Evolutionary conservation across 2,329 filamentous ascomycete species (phyloP).

Genomic region (Paracamarosporium sp.): DNA sequence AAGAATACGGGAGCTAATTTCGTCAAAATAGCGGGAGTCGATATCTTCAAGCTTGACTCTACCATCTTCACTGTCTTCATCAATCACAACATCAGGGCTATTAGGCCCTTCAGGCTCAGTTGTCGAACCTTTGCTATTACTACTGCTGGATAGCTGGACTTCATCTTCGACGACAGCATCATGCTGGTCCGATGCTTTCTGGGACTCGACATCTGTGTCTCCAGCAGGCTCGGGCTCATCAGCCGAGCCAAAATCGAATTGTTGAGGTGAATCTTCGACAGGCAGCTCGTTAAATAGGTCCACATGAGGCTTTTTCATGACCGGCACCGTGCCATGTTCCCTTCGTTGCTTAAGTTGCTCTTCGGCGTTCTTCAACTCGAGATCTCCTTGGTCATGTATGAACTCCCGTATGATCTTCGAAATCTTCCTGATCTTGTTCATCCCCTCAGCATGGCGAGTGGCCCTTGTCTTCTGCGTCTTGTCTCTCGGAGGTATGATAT

Average conservation of each 20-base stretch:
- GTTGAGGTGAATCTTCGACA: background rate
- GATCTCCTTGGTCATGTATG: slow-evolving; percentile 13
- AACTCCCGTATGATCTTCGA: slow-evolving; percentile 16
- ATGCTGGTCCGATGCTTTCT: background rate
- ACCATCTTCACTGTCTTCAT: background rate
- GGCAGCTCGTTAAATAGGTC: background rate
- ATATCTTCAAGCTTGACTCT: background rate
- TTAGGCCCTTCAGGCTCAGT: background rate
- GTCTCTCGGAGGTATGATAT: slow-evolving; percentile 10
- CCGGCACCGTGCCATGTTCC: background rate
- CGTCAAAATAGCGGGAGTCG: too few relatives aligned
- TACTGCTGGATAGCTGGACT: background rate
- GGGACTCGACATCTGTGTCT: background rate
- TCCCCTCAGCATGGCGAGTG: slow-evolving; percentile 6
- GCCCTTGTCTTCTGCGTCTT: slow-evolving; percentile 9
- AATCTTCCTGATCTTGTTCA: slow-evolving; percentile 17
- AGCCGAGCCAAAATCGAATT: background rate
- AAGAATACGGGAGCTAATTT: too few relatives aligned
- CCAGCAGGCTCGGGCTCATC: background rate
- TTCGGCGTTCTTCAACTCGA: slow-evolving; percentile 13
- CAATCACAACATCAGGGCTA: background rate
- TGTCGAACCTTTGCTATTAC: background rate
- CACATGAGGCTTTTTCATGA: slow-evolving; percentile 2
- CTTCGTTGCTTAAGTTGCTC: background rate
- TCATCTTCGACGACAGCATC: background rate